Conservation (phyloP, 768 basidiomycete genomes). For the Amanita molliuscula region DNA sequence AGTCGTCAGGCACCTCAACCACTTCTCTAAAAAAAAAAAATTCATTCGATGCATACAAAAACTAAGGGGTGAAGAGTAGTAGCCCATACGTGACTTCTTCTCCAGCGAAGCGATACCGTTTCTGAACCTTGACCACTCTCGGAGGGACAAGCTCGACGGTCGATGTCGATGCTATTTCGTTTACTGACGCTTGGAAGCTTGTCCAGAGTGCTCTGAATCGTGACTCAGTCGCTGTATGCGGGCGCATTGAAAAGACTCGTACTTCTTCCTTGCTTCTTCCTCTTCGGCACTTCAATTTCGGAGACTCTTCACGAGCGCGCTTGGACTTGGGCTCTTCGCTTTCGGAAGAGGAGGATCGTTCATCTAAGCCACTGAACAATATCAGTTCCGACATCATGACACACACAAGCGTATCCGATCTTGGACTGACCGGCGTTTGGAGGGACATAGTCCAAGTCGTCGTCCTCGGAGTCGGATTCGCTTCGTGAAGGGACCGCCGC, state of each 20-base stretch:
- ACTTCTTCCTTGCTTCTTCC: conserved; percentile 35
- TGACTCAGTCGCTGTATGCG: conserved; percentile 1
- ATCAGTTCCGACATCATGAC: neutral
- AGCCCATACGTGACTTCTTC: conserved; percentile 65
- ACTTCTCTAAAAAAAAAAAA: too few relatives aligned
- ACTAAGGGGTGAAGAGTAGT: neutral
- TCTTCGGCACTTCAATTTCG: conserved; percentile 23
- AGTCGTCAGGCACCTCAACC: conserved; percentile 61
- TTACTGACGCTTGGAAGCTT: conserved; percentile 55
- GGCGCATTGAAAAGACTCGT: conserved; percentile 4
- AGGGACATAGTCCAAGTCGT: conserved; percentile 63
- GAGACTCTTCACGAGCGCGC: conserved; percentile 19
- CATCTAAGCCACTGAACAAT: conserved; percentile 14
- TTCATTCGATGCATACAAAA: too few relatives aligned
- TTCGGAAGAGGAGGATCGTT: conserved; percentile 30
- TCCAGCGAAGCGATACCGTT: conserved; percentile 66
- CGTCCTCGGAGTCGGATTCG: conserved; percentile 55
- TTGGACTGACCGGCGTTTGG: conserved; percentile 26
- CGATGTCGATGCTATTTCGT: conserved; percentile 16
- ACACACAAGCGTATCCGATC: neutral
- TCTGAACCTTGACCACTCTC: conserved; percentile 56
- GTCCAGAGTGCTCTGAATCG: conserved; percentile 51
- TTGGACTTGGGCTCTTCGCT: conserved; percentile 21
- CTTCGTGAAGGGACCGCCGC: neutral
- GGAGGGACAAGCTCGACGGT: conserved; percentile 10